Conservation (phyloP, 73 alveolate genomes). For the Halteria grandinella region DNA sequence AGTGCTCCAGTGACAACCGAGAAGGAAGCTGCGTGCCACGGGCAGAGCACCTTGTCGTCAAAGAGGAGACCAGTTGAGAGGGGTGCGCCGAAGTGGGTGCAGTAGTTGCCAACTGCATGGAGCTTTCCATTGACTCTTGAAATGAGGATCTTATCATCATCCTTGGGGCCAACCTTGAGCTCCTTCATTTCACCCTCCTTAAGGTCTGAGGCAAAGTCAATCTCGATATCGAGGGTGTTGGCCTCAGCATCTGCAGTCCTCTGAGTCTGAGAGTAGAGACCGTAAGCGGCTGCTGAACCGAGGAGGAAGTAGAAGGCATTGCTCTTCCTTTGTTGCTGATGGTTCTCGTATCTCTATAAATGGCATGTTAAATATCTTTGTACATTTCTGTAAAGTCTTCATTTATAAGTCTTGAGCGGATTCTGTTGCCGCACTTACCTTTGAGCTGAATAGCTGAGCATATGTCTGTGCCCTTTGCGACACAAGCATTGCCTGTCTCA, state of each 20-base stretch:
- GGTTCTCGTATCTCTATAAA: too few species aligned
- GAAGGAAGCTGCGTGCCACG: conserved; percentile 94
- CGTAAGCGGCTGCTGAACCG: too few species aligned
- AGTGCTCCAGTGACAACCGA: conserved; percentile 81
- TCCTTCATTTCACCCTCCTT: conserved; percentile 64
- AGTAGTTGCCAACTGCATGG: conserved; percentile 68
- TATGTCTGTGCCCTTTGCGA: too few species aligned
- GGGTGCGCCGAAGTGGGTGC: conserved; percentile 94
- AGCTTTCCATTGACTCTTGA: conserved; percentile 63
- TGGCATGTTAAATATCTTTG: too few species aligned
- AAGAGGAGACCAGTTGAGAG: conserved; percentile 70
- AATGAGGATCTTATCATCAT: conserved; percentile 59
- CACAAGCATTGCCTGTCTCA: too few species aligned
- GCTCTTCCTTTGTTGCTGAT: too few species aligned
- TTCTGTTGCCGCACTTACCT: too few species aligned
- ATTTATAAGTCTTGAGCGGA: too few species aligned
- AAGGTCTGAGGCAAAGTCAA: conserved; percentile 9
- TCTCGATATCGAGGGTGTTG: background rate
- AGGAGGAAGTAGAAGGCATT: too few species aligned
- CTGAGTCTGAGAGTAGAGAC: too few species aligned
- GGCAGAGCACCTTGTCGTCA: conserved; percentile 86
- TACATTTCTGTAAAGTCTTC: too few species aligned
- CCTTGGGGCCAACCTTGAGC: conserved; percentile 55
- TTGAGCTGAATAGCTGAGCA: too few species aligned
- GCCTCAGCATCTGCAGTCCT: background rate